Percentiles rank a stretch among this genome's conserved stretches.
Conservation (phyloP, 1,139 yeast species). For the Pichia cactophila region DNA sequence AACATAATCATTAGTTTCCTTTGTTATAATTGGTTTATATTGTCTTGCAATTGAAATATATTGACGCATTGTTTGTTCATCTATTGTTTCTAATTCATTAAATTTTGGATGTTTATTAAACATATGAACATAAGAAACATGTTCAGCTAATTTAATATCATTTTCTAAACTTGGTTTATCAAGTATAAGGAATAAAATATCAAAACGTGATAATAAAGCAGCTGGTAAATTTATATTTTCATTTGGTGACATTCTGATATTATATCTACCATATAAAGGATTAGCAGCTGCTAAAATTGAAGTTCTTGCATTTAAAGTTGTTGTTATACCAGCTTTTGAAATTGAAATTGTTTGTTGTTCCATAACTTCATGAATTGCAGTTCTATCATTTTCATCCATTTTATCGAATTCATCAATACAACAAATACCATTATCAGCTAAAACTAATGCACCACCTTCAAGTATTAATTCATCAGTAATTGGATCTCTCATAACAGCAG, state of each 20-base stretch:
- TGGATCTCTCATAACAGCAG: conserved; percentile 98
- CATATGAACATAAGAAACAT: conserved; percentile 95
- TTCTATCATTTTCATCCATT: conserved; percentile 95
- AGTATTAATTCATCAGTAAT: conserved; percentile 97
- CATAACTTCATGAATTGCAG: conserved; percentile 99
- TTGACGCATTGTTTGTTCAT: conserved; percentile 75
- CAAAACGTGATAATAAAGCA: conserved; percentile 92
- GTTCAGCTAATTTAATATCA: conserved; percentile 84
- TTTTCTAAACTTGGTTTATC: conserved; percentile 77
- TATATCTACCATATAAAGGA: conserved; percentile 93
- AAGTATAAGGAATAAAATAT: conserved; percentile 74
- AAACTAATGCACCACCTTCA: conserved; percentile 96
- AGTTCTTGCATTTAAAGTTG: conserved; percentile 92
- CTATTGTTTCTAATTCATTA: conserved; percentile 54
- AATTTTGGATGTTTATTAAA: conserved; percentile 80
- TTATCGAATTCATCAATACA: conserved; percentile 98
- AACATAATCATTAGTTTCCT: conserved; percentile 80
- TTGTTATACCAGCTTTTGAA: conserved; percentile 96
- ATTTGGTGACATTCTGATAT: conserved; percentile 82
- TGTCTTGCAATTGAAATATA: conserved; percentile 82
- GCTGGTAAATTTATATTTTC: conserved; percentile 97
- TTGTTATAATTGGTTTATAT: conserved; percentile 80
- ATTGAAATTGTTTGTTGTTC: conserved; percentile 98
- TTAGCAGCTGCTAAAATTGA: conserved; percentile 97
- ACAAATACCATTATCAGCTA: conserved; percentile 97